These are phyloP conservation scores for Cladorrhinum samala DNA, from an alignment of 495 filamentous ascomycete species.

Conservation along the genomic window DNA sequence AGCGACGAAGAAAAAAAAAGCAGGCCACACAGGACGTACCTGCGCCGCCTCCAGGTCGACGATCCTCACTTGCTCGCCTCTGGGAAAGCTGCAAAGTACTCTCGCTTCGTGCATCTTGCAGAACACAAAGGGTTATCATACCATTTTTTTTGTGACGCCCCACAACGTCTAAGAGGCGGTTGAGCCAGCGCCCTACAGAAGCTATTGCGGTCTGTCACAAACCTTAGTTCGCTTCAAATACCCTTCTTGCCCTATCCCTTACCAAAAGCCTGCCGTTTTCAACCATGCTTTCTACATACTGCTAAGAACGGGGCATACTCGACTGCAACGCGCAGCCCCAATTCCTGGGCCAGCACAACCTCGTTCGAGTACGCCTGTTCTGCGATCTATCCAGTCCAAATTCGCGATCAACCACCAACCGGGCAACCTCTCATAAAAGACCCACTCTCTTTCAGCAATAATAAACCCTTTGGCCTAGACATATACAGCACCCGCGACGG, in stretches of 20 bases:
- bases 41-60: neutral
- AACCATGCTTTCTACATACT: conserved; percentile 8
- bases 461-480: too few relatives aligned
- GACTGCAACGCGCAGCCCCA: conserved; percentile 4
- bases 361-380: neutral
- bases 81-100: neutral
- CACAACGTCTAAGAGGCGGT: neutral
- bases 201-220: conserved; percentile 1
- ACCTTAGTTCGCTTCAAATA: neutral
- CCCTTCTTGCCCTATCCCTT: neutral
- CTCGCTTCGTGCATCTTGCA: neutral
- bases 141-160: neutral
- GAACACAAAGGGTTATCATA: neutral
- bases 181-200: neutral
- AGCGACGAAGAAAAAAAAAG: neutral
- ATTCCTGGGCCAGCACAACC: neutral
- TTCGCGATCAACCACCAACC: neutral
- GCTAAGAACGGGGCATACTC: conserved; percentile 5
- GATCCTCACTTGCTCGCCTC: neutral
- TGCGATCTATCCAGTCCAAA: neutral
- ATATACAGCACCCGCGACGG: too few relatives aligned
- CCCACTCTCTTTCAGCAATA: too few relatives aligned
- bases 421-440: neutral
- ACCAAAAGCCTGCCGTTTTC: neutral
- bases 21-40: neutral